A percentile compares a stretch with the other conserved stretches of the same genome.
Evolutionary conservation across 1,284 basidiomycete genomes (phyloP).

Genomic region (Fomitopsis palustris): DNA sequence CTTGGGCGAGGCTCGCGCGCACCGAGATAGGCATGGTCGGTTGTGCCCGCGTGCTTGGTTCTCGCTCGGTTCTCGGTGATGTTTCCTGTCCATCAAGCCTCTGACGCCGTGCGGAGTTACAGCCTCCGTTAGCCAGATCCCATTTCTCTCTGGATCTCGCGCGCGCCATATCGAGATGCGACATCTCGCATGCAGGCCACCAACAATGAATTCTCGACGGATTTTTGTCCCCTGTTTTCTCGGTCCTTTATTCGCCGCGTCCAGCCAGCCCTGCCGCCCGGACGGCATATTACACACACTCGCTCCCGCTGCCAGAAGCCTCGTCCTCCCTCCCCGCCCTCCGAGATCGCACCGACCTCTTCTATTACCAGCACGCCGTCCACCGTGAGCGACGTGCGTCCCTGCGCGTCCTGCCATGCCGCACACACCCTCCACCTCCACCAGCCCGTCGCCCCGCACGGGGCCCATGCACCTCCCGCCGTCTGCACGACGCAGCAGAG

Average conservation of each 20-base stretch:
- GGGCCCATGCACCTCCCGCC: constrained; percentile 5
- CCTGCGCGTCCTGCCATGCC: neutral
- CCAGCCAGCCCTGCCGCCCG: neutral
- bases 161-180: neutral
- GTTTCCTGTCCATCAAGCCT: constrained; percentile 5
- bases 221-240: constrained; percentile 3
- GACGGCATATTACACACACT: neutral
- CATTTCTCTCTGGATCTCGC: neutral
- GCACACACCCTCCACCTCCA: neutral
- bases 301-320: neutral
- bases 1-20: neutral
- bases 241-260: neutral
- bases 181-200: constrained; percentile 1
- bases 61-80: neutral
- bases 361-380: neutral
- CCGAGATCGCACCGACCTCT: neutral
- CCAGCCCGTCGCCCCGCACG: neutral
- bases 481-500: neutral
- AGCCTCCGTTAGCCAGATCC: neutral
- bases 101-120: neutral
- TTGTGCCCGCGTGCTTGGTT: neutral
- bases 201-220: neutral
- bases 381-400: neutral
- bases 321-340: neutral
- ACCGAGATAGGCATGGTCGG: neutral